phyloP scores from a whole-genome alignment of 257 asterid genomes.

The Nicotiana paniculata region DNA sequence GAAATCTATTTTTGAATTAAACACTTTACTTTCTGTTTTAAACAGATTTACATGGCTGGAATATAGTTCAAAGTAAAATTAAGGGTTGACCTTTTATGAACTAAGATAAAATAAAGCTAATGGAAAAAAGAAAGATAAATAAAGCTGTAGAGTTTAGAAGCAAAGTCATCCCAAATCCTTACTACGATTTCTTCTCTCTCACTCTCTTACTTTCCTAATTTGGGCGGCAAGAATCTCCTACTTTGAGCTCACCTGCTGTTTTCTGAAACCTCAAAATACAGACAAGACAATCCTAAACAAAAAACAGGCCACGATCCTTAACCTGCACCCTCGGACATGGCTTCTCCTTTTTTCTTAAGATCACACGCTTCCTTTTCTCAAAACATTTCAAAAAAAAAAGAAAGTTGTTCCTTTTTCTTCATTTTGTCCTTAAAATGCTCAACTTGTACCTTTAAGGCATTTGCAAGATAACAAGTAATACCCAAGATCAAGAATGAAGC shows the following conservation, averaged over 20 bases:
- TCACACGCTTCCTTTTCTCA: conserved; percentile 9
- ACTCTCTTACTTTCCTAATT: not conserved
- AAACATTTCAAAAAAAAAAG: conserved; percentile 12
- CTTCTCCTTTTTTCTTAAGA: conserved; percentile 24
- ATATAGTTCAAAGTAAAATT: too few relatives aligned
- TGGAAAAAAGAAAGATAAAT: too few relatives aligned
- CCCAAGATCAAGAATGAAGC: conserved; percentile 56
- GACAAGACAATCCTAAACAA: too few relatives aligned
- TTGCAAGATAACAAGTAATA: conserved; percentile 11
- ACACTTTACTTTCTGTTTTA: too few relatives aligned
- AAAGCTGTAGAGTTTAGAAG: not conserved
- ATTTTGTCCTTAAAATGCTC: conserved; percentile 6
- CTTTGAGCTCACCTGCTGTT: not conserved
- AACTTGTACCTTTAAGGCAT: conserved; percentile 27
- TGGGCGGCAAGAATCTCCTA: conserved; percentile 10
- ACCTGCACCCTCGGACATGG: conserved; percentile 28
- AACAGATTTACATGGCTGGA: too few relatives aligned
- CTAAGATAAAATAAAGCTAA: too few relatives aligned
- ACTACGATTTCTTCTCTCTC: not conserved
- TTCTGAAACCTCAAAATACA: too few relatives aligned
- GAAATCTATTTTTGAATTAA: too few relatives aligned
- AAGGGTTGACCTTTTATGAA: too few relatives aligned
- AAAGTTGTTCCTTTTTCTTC: conserved; percentile 7
- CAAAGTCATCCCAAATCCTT: not conserved
- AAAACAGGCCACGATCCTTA: conserved; percentile 18